A percentile compares a stretch with the other conserved stretches of the same genome.
These are phyloP conservation scores for Gentiana dahurica DNA, from an alignment of 257 asterid species.

Conservation along the genomic window DNA sequence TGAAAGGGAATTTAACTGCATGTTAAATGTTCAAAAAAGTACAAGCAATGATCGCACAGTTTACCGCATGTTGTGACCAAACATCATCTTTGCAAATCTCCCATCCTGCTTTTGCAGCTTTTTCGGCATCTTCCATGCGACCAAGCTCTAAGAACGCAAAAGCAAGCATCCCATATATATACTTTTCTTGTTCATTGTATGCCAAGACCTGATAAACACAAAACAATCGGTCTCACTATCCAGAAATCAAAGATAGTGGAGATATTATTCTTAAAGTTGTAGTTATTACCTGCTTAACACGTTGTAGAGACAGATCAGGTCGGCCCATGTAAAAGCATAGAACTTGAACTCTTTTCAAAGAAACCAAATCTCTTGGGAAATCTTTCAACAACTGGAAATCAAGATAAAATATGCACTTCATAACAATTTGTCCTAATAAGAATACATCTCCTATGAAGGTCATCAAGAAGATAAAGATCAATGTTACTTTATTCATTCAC, in stretches of 20 bases:
- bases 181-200: conserved; percentile 44
- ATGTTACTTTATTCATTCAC: not conserved
- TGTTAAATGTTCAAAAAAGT: too few relatives aligned
- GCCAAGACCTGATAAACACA: conserved; percentile 54
- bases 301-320: conserved; percentile 58
- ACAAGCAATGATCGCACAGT: conserved; percentile 7
- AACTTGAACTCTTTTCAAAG: conserved; percentile 80
- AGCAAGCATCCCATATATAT: conserved; percentile 87
- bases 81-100: conserved; percentile 66
- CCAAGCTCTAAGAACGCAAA: conserved; percentile 86
- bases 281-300: conserved; percentile 59
- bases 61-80: conserved; percentile 97
- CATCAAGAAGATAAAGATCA: not conserved
- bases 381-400: conserved; percentile 51
- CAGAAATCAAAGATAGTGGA: not conserved
- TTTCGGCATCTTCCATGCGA: conserved; percentile 61
- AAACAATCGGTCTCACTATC: not conserved
- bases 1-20: not conserved
- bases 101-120: conserved; percentile 63
- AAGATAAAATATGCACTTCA: not conserved
- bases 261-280: not conserved
- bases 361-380: conserved; percentile 73
- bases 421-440: not conserved
- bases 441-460: not conserved
- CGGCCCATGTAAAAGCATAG: conserved; percentile 88